Conservation (phyloP, 2,329 filamentous ascomycete species). For the Cercospora nicotianae region DNA sequence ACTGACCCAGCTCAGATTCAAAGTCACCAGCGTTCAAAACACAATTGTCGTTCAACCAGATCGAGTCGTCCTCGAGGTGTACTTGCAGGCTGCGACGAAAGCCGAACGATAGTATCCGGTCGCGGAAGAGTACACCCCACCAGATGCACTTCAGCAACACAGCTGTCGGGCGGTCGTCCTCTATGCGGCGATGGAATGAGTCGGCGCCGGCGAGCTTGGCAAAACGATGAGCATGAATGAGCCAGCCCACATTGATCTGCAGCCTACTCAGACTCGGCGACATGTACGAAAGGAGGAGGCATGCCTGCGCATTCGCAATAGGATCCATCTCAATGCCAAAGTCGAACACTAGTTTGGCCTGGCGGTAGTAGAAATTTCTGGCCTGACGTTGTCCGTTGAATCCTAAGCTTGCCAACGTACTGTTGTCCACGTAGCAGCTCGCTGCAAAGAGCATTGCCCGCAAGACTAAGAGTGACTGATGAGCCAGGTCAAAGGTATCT, state of each 20-base stretch:
- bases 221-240: background rate
- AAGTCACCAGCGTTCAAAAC: background rate
- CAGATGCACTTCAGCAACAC: background rate
- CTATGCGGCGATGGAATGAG: background rate
- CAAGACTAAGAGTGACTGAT: background rate
- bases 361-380: background rate
- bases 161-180: background rate
- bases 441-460: background rate
- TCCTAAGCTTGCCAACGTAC: background rate
- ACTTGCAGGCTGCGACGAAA: background rate
- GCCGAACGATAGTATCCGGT: background rate
- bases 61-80: background rate
- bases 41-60: background rate
- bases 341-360: background rate
- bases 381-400: background rate
- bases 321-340: background rate
- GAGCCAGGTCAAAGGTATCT: background rate
- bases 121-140: background rate
- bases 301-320: background rate
- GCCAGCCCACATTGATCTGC: background rate
- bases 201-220: background rate
- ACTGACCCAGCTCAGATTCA: background rate
- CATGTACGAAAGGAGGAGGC: background rate
- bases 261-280: background rate
- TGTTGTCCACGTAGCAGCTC: background rate